Conservation (phyloP, 495 filamentous ascomycete species). For the Xylaria longipes region DNA sequence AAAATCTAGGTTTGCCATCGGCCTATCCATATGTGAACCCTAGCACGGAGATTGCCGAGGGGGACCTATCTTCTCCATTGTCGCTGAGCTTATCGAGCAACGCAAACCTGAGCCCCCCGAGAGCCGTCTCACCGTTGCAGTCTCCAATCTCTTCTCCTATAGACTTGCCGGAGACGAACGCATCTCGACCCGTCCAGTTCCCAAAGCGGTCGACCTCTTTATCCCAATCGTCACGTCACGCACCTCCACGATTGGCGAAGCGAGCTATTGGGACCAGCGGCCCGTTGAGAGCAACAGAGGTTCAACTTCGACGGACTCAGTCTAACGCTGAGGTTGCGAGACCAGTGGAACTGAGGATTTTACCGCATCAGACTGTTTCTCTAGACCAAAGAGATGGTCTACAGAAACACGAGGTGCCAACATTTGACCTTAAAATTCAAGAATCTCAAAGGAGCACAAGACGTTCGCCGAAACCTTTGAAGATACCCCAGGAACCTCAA, state of each 20-base stretch:
- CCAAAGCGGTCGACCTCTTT: slow-evolving; percentile 24
- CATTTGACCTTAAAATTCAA: not conserved
- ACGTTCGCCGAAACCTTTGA: not conserved
- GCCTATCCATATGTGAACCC: slow-evolving; percentile 2
- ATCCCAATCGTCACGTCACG: slow-evolving; percentile 21
- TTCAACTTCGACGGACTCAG: slow-evolving; percentile 23
- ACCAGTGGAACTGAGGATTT: not conserved
- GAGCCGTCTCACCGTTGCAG: not conserved
- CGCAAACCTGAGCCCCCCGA: not conserved
- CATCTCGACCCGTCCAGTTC: slow-evolving; percentile 4
- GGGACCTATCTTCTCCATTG: not conserved
- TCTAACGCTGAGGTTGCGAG: slow-evolving; percentile 23
- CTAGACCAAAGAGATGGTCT: not conserved
- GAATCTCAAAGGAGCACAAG: slow-evolving; percentile 6
- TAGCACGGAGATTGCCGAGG: not conserved
- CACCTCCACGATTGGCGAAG: not conserved
- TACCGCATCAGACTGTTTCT: not conserved
- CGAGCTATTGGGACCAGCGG: not conserved
- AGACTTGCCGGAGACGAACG: not conserved
- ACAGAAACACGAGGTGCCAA: not conserved
- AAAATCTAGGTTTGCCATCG: not conserved
- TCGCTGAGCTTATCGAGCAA: not conserved
- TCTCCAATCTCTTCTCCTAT: not conserved
- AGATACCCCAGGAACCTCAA: not conserved
- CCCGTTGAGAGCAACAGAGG: slow-evolving; percentile 1